These are phyloP conservation scores for Corymbia calophylla DNA, from an alignment of 441 rosid genomes.

Conservation along the genomic window DNA sequence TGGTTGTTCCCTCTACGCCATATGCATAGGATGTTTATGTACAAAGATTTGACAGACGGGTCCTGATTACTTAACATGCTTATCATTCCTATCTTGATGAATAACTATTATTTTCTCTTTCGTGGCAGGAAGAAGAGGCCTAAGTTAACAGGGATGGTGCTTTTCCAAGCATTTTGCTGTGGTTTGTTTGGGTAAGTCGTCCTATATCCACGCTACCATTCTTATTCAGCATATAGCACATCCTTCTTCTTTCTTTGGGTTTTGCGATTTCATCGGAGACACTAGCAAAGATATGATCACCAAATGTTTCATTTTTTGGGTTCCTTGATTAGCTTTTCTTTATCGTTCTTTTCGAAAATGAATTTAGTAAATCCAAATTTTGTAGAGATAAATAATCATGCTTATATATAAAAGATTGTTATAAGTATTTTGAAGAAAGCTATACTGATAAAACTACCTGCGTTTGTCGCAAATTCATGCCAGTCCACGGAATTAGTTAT, in stretches of 20 bases:
- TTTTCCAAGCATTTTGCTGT: neutral
- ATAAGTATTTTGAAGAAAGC: neutral
- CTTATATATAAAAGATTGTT: neutral
- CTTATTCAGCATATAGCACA: neutral
- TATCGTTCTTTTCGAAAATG: neutral
- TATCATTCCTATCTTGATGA: neutral
- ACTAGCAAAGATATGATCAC: neutral
- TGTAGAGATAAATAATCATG: neutral
- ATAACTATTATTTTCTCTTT: neutral
- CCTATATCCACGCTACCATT: neutral
- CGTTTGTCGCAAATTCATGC: neutral
- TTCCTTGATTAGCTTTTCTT: neutral
- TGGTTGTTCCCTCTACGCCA: neutral
- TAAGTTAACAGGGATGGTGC: neutral
- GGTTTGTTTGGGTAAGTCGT: neutral
- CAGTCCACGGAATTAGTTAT: neutral
- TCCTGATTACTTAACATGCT: neutral
- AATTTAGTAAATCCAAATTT: neutral
- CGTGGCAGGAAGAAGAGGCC: neutral
- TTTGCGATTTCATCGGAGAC: neutral
- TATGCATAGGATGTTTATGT: neutral
- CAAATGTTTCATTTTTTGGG: neutral
- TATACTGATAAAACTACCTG: neutral
- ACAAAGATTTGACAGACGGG: neutral
- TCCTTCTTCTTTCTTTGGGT: neutral